Evolutionary conservation across 306 rosid genomes (phyloP).

Genomic region (Ceratonia siliqua): DNA sequence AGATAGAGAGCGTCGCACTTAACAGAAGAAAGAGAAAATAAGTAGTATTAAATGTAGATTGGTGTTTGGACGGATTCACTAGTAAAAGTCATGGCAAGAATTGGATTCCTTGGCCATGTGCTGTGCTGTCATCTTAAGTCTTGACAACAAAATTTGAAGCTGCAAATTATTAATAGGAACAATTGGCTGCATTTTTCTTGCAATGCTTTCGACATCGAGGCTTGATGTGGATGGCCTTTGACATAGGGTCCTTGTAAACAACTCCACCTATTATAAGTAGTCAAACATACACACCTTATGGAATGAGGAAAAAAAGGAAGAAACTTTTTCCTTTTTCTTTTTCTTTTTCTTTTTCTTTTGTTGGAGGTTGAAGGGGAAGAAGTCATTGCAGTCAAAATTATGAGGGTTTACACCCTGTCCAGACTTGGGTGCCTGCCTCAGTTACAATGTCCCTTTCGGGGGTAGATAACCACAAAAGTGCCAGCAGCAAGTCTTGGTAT

Average conservation of each 20-base stretch:
- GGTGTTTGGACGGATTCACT: constrained; percentile 22
- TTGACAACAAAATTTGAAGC: constrained; percentile 28
- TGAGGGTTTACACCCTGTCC: constrained; percentile 37
- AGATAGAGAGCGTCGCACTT: not conserved
- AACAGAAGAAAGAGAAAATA: constrained; percentile 24
- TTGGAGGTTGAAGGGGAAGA: not conserved
- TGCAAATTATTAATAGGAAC: not conserved
- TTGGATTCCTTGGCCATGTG: constrained; percentile 36
- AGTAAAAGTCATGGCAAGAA: constrained; percentile 23
- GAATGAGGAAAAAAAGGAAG: not conserved
- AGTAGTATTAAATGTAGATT: constrained; percentile 18
- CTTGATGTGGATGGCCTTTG: not conserved
- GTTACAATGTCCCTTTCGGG: constrained; percentile 40
- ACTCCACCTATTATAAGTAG: not conserved
- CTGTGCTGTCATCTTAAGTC: constrained; percentile 21
- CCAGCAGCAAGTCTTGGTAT: constrained; percentile 32
- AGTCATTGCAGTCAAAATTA: constrained; percentile 37
- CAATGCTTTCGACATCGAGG: not conserved
- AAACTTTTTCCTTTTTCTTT: too few relatives aligned
- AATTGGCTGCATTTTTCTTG: not conserved
- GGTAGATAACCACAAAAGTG: constrained; percentile 37
- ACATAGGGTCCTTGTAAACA: not conserved
- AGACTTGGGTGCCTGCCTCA: constrained; percentile 34
- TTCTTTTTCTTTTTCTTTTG: not conserved
- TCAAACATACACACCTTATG: not conserved